Evolutionary conservation across 331 rosid species (phyloP), one percentile per base, ranked within the genome.

Genomic region (Pyrus hybrid): DNA sequence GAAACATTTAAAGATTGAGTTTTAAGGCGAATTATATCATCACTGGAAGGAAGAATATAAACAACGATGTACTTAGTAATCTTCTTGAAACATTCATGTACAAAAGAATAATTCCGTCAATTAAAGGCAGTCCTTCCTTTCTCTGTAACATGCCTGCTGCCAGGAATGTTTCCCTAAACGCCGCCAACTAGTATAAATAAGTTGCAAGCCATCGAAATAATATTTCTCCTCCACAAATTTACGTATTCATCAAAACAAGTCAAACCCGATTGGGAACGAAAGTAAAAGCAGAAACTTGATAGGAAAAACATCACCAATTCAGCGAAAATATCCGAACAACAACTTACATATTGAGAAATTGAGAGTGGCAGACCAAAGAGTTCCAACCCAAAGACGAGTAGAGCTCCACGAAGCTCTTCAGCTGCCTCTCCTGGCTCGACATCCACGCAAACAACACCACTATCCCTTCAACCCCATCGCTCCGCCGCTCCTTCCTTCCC

Each of bases 361-460:
- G 90, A 60, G 98, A 83, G 81, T 95, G 93, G 77, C 98, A 90
- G 41, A 95, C 73, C 12, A 92, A 91, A 6, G 99, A 89, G 82
- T 92, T 84, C 99, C 99, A 95, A 10, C 97, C 89, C 16, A 90
- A 17, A 71, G 93, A 95, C 8, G 93, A 82, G 82, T 89, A 95
- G 62, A 95, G 89, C 67, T 92, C 87, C 30, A 85, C 92, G 73
- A 88, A 92, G 85, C 79, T 91, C 73, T 80, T 86, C 80, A 95
- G 68, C 60, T 92, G 93, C 85, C 54, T 47, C 47, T 95, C 93
- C 43, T 92, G 90, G 81, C 99, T 90, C 12, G 93, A 92, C 97
- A 89, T 90, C 99, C 97, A 95, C 30, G 91, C 91, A 71, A 95
- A 95, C 77, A 89, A 77, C 74, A 95, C 97, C n/a, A 95, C 93